phyloP scores from a whole-genome alignment of 192 early-diverging fungal species.

The Diversispora eburnea region DNA sequence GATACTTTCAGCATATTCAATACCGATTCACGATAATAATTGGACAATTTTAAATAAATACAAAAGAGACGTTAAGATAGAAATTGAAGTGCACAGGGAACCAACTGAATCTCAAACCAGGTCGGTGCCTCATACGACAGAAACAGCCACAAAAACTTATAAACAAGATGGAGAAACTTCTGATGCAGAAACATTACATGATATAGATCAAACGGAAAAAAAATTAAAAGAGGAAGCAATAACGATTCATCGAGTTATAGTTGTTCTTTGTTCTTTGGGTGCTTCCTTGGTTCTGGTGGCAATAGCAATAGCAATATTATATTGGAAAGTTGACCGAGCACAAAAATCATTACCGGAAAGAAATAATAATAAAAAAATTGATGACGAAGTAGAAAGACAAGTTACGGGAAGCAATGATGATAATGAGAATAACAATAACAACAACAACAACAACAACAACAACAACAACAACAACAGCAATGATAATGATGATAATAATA shows the following conservation, averaged over 20 bases:
- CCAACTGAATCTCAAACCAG: no score
- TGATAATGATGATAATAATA: not conserved
- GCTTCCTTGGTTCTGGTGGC: conserved; percentile 16
- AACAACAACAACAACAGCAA: not conserved
- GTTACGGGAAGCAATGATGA: not conserved
- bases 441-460: conserved; percentile 6
- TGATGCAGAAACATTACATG: no score
- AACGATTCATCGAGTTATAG: conserved; percentile 20
- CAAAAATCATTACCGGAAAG: conserved; percentile 10
- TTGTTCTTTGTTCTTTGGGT: conserved; percentile 21
- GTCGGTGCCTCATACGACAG: no score
- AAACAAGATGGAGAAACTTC: no score
- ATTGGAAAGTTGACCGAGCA: conserved; percentile 17
- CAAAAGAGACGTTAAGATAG: no score
- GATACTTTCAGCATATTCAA: no score
- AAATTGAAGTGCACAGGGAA: no score
- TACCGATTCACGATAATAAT: no score
- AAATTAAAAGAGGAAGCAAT: conserved; percentile 14
- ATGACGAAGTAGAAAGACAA: not conserved
- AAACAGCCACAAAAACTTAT: no score
- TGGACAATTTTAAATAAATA: no score
- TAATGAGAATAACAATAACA: conserved; percentile 10
- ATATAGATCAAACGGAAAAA: not conserved
- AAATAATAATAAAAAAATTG: conserved; percentile 2
- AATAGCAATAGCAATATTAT: conserved; percentile 16